Evolutionary conservation across 495 filamentous ascomycete species (phyloP).

Genomic region (Aspergillus biplanus): DNA sequence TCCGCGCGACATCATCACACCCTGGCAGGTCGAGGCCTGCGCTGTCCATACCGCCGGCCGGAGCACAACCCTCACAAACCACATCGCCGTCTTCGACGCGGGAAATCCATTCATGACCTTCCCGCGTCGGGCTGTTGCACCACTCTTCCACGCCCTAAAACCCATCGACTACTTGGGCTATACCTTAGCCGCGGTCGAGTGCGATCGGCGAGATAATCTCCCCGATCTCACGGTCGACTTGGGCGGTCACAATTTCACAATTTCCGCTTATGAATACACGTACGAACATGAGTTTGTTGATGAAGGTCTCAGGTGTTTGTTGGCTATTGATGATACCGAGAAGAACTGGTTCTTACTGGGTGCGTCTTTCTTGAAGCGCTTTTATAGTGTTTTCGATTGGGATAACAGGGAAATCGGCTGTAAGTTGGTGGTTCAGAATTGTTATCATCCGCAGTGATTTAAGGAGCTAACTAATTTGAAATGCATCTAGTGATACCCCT

Average conservation of each 20-base stretch:
- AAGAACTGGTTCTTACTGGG: not conserved
- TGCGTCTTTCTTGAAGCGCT: constrained; percentile 8
- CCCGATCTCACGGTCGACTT: constrained; percentile 9
- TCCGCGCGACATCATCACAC: not conserved
- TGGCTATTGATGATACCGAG: not conserved
- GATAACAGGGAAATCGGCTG: constrained; percentile 14
- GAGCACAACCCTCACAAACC: constrained; percentile 3
- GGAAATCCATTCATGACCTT: not conserved
- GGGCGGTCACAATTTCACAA: constrained; percentile 14
- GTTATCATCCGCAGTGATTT: not conserved
- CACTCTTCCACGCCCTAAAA: not conserved
- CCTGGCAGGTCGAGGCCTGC: constrained; percentile 8
- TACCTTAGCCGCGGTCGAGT: constrained; percentile 1
- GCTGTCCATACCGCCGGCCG: constrained; percentile 1
- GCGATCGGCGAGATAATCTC: constrained; percentile 5
- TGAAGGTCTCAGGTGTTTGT: constrained; percentile 1
- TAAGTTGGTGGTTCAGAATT: constrained; percentile 1
- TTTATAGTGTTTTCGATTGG: constrained; percentile 17
- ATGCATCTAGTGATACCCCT: constrained; percentile 6
- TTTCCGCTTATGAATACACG: constrained; percentile 11
- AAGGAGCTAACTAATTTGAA: not conserved
- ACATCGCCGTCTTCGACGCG: constrained; percentile 6
- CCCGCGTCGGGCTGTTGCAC: constrained; percentile 2
- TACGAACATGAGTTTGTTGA: not conserved
- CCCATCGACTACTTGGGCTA: constrained; percentile 11